Base-by-base conservation (phyloP, 108 stramenopile genomes). In the Cylindrotheca closterium region DNA sequence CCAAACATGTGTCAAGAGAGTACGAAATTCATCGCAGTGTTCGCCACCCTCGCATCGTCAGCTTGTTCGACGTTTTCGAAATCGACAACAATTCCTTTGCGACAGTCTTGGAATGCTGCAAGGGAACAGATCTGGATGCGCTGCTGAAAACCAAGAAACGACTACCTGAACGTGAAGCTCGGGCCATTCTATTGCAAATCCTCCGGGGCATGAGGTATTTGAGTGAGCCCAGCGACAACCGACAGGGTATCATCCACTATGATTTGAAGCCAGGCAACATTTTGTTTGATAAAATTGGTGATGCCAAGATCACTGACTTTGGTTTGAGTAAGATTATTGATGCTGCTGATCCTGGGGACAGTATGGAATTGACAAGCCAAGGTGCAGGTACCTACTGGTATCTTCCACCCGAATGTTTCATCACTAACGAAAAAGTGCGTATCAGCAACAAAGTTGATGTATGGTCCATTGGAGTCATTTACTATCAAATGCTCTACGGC, bases 371-470 rank as follows among this genome's bases (percentile, higher is more conserved):
- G 3, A 99, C 99, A 28, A 96, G 95, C 46, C 97, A 98, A 75
- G 99, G 98, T 5, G 98, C 98, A 4, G 99, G 99, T 4, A 99
- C 99, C 10, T 99, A 99, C 74, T 99, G 98, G 98, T 99, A 99
- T 71, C 76, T 99, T 28, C 99, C 99, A 15, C 99, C 99, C 8
- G 99, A 99, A 71, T 99, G 98, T 67, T 99, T 99, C 63, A 69
- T 89, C 45, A 92, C 77, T 51, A 84, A 82, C 50, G 79, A 88
- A 52, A 81, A 74, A 51, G 85, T 89, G 17, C 73, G 92, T 26
- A 96, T 86, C 70, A 92, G 93, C 65, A 90, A 91, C 80, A 98
- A 99, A 83, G 98, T 99, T 0, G 99, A 99, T 80, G 97, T 98
- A 22, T 99, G 98, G 98, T 92, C 93, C 25, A 89, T 97, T 58